Percentiles rank a stretch among this genome's conserved stretches.
Conservation (phyloP, 2,329 filamentous ascomycete species). For the Oidium heveae region DNA sequence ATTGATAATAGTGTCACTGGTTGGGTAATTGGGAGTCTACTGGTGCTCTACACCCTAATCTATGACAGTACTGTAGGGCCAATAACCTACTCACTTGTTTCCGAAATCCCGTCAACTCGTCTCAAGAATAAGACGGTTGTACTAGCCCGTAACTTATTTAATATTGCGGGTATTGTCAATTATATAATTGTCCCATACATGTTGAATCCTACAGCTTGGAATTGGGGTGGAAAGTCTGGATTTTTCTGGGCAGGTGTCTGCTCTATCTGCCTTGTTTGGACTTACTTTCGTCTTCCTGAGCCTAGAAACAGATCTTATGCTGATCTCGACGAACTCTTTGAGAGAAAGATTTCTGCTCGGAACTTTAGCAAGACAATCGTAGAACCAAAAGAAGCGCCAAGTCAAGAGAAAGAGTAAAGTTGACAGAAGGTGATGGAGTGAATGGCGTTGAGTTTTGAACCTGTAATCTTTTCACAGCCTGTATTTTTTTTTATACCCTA, state of each 20-base stretch:
- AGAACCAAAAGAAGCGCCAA: neutral
- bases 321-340: constrained; percentile 1
- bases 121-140: too few relatives aligned
- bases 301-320: constrained; percentile 1
- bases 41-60: constrained; percentile 18
- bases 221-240: constrained; percentile 16
- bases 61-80: constrained; percentile 22
- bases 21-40: constrained; percentile 15
- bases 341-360: constrained; percentile 1
- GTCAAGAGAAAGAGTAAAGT: too few relatives aligned
- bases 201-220: constrained; percentile 18
- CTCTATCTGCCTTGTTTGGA: constrained; percentile 17
- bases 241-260: constrained; percentile 10
- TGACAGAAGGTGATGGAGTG: too few relatives aligned
- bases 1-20: constrained; percentile 10
- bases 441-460: too few relatives aligned
- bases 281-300: constrained; percentile 19
- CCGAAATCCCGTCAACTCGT: too few relatives aligned
- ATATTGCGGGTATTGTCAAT: constrained; percentile 5
- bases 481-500: too few relatives aligned
- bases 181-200: constrained; percentile 17
- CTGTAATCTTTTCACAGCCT: too few relatives aligned
- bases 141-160: too few relatives aligned
- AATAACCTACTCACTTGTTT: constrained; percentile 19
- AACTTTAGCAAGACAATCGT: constrained; percentile 1